A percentile compares a stretch with the other conserved stretches of the same genome.
Conservation (phyloP, 768 basidiomycete genomes). For the Megacollybia marginata region DNA sequence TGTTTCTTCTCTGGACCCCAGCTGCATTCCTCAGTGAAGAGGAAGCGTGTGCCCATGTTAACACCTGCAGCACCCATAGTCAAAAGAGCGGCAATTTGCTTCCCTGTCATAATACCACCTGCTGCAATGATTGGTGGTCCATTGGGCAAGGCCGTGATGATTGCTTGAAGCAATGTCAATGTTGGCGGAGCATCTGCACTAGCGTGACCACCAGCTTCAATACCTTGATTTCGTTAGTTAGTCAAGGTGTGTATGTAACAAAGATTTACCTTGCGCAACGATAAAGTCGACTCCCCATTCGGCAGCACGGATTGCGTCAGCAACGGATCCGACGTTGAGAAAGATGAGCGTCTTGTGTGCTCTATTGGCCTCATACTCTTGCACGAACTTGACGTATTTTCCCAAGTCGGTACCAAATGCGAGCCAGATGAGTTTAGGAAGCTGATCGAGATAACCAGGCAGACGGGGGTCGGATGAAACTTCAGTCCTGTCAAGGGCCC, state of each 20-base stretch:
- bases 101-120: conserved; percentile 39
- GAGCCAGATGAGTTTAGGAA: conserved; percentile 29
- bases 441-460: conserved; percentile 1
- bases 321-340: conserved; percentile 25
- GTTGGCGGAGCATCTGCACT: conserved; percentile 28
- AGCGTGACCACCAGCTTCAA: conserved; percentile 46
- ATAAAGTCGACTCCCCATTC: conserved; percentile 30
- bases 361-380: conserved; percentile 16
- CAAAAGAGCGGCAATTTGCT: conserved; percentile 34
- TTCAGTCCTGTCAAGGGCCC: conserved; percentile 23
- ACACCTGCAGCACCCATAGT: conserved; percentile 37
- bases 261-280: conserved; percentile 31
- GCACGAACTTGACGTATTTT: conserved; percentile 26
- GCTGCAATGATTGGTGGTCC: conserved; percentile 36
- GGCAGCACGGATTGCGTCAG: conserved; percentile 24
- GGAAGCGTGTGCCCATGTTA: conserved; percentile 41
- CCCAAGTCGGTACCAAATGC: conserved; percentile 26
- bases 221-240: conserved; percentile 25
- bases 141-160: conserved; percentile 22
- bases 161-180: conserved; percentile 26
- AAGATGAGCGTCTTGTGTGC: conserved; percentile 24
- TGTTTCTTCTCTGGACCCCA: conserved; percentile 31
- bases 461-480: conserved; percentile 3
- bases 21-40: conserved; percentile 35
- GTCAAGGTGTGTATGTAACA: too few species aligned